Evolutionary conservation across 352 stramenopile genomes (phyloP), one percentile per base, ranked within the genome.

Genomic region (Phytophthora crassamura): DNA sequence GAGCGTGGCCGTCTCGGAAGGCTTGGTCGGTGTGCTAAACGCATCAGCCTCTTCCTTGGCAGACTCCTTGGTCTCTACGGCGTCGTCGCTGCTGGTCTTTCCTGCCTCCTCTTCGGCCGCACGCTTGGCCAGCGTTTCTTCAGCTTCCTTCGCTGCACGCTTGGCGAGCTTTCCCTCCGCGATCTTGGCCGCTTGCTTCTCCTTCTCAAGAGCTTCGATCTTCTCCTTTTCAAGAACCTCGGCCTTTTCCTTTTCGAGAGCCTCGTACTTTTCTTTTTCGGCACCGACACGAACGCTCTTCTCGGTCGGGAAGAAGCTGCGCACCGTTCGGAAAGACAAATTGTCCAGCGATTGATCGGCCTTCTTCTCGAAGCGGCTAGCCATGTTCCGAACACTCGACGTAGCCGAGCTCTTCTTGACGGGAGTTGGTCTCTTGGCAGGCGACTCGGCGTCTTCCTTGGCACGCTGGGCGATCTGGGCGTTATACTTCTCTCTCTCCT

Each of bases 191-290:
- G 49, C 41, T 64, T 72, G 59, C 18, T 82, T 77, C 39, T 85
- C 67, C 41, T 85, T 74, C 15, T 80, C 78, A 1, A 83, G n/a
- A 15, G 65, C n/a, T n/a, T n/a, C n/a, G n/a, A n/a, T n/a, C n/a
- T n/a, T n/a, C n/a, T n/a, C n/a, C n/a, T n/a, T n/a, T n/a, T n/a
- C n/a, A n/a, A n/a, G n/a, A n/a, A n/a, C n/a, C n/a, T n/a, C n/a
- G n/a, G n/a, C n/a, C n/a, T n/a, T n/a, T n/a, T n/a, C n/a, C n/a
- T n/a, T n/a, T n/a, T n/a, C n/a, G n/a, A n/a, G n/a, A n/a, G n/a
- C 63, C 16, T 87, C 78, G n/a, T 82, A 85, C 60, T 87, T 87
- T 14, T 80, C 30, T 16, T 79, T 83, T 46, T 83, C 78, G 1
- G 76, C 74, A 43, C 71, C 72, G 33, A 87, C 78, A 14, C 60